These are phyloP conservation scores for Talaromyces sp. DNA, from an alignment of 2,329 filamentous ascomycete species.

Conservation along the genomic window DNA sequence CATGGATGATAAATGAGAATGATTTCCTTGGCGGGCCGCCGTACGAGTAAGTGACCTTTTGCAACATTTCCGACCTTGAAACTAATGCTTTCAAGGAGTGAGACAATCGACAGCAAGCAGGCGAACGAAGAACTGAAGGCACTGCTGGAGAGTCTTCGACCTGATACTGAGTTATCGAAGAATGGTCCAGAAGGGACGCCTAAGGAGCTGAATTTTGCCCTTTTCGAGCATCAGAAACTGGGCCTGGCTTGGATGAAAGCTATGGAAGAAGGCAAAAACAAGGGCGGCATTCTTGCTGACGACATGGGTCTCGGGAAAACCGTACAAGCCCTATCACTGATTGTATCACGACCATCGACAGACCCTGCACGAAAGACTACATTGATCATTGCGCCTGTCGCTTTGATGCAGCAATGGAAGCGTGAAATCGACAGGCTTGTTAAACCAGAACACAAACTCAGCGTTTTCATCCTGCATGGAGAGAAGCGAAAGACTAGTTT, in stretches of 20 bases:
- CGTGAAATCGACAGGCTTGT: slow-evolving; percentile 70
- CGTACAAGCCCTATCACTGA: slow-evolving; percentile 73
- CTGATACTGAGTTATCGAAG: slow-evolving; percentile 60
- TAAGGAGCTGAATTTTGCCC: slow-evolving; percentile 57
- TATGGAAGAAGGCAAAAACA: slow-evolving; percentile 65
- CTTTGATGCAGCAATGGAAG: slow-evolving; percentile 78
- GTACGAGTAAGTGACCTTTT: neutral
- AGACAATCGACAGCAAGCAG: slow-evolving; percentile 43
- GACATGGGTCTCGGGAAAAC: slow-evolving; percentile 85
- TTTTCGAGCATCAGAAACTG: slow-evolving; percentile 79
- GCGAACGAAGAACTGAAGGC: slow-evolving; percentile 64
- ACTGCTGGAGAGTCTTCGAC: slow-evolving; percentile 66
- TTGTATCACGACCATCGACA: slow-evolving; percentile 61
- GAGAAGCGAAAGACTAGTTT: slow-evolving; percentile 54
- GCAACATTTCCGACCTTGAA: neutral
- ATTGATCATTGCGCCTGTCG: slow-evolving; percentile 75
- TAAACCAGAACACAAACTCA: slow-evolving; percentile 54
- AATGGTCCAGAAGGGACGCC: slow-evolving; percentile 67
- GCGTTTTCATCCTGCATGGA: slow-evolving; percentile 65
- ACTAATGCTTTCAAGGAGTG: slow-evolving; percentile 18
- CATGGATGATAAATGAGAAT: neutral
- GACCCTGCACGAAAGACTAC: slow-evolving; percentile 63
- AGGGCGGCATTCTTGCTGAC: slow-evolving; percentile 71
- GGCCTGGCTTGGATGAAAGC: slow-evolving; percentile 71
- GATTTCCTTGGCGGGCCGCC: neutral